phyloP scores from a whole-genome alignment of 495 filamentous ascomycete species.

The Penicillium parvum region DNA sequence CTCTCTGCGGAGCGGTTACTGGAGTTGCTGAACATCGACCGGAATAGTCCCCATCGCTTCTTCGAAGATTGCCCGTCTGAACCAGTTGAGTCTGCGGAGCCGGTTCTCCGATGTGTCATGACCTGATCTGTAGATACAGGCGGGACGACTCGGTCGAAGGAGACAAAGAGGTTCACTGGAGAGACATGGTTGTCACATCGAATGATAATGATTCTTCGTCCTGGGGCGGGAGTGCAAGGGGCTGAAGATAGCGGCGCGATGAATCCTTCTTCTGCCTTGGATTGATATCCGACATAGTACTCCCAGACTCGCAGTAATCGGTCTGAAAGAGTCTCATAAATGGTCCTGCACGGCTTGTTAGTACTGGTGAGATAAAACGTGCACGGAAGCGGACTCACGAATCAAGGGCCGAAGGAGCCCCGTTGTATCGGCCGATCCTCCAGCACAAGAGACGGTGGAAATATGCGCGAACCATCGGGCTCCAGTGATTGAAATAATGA shows the following conservation, averaged over 20 bases:
- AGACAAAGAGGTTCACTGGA: constrained; percentile 54
- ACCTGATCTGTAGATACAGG: constrained; percentile 36
- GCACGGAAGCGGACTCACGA: constrained; percentile 49
- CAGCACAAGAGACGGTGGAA: constrained; percentile 93
- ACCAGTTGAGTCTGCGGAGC: constrained; percentile 29
- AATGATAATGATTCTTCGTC: constrained; percentile 85
- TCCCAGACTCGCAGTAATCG: constrained; percentile 72
- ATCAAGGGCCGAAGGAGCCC: constrained; percentile 61
- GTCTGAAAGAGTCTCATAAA: constrained; percentile 65
- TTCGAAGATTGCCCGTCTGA: constrained; percentile 38
- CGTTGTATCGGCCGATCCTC: constrained; percentile 78
- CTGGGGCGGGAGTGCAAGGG: constrained; percentile 84
- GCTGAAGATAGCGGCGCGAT: constrained; percentile 62
- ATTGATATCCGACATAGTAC: constrained; percentile 67
- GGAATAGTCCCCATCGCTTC: constrained; percentile 65
- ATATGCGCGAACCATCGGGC: constrained; percentile 95
- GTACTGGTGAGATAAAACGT: not conserved
- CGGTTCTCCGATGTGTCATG: constrained; percentile 34
- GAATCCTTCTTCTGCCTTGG: constrained; percentile 55
- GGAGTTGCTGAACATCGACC: constrained; percentile 55
- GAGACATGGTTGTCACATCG: constrained; percentile 71
- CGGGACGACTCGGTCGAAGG: constrained; percentile 59
- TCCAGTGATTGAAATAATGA: constrained; percentile 92
- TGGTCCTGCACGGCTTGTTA: constrained; percentile 27
- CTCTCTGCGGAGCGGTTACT: constrained; percentile 26